phyloP scores from a whole-genome alignment of 2,329 filamentous ascomycete species.

The Neonectria ditissima region DNA sequence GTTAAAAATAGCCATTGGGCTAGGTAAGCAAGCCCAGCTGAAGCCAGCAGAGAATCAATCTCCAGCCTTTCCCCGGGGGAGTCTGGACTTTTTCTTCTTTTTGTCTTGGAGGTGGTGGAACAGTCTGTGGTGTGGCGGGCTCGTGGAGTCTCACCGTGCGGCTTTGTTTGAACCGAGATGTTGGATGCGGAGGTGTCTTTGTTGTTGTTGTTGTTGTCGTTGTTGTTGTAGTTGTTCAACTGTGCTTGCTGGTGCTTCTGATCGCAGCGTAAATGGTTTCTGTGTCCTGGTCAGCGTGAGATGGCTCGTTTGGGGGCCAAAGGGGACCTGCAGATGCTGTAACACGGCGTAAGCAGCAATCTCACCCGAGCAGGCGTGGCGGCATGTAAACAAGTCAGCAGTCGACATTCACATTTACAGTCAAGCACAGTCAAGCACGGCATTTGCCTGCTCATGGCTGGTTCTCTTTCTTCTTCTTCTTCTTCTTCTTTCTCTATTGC shows the following conservation, averaged over 20 bases:
- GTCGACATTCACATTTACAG: not conserved
- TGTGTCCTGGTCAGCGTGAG: not conserved
- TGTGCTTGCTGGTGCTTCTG: not conserved
- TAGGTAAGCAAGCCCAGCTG: constrained; percentile 11
- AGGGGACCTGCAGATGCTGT: not conserved
- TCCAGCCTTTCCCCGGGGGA: not conserved
- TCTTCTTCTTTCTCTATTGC: no score
- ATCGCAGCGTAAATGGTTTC: not conserved
- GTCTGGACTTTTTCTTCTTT: no score
- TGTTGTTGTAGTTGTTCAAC: no score
- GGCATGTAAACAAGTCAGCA: not conserved
- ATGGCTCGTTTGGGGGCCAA: not conserved
- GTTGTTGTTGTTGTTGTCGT: no score
- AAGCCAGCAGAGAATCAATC: not conserved
- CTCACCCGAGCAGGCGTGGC: not conserved
- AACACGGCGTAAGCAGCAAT: not conserved
- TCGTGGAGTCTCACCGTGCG: not conserved
- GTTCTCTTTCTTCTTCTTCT: no score
- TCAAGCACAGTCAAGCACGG: not conserved
- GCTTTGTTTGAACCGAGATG: not conserved
- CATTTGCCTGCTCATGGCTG: no score
- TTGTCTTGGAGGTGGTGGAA: no score
- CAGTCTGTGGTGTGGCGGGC: not conserved
- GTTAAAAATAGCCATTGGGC: constrained; percentile 34
- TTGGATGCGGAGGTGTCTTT: no score